Percentiles rank a stretch among this genome's conserved stretches.
phyloP scores from a whole-genome alignment of 345 rosid species.

The Iberis pinnata region DNA sequence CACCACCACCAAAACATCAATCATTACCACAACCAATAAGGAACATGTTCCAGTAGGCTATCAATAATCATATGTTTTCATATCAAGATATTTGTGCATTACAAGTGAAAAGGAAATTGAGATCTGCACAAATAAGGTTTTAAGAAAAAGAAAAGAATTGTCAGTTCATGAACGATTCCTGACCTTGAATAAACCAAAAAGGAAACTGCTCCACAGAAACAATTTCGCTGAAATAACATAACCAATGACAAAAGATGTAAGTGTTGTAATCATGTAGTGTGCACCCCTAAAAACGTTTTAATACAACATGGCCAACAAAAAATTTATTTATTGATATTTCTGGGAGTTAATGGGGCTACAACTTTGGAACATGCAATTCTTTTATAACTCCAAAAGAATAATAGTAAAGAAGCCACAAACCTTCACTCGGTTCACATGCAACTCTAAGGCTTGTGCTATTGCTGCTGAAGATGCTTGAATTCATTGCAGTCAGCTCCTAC shows the following conservation, averaged over 20 bases:
- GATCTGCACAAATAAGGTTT: slow-evolving; percentile 1
- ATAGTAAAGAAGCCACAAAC: slow-evolving; percentile 28
- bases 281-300: slow-evolving; percentile 30
- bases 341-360: slow-evolving; percentile 25
- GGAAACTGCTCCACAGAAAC: slow-evolving; percentile 9
- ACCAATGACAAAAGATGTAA: slow-evolving; percentile 24
- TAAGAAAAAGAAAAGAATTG: too few relatives aligned
- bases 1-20: slow-evolving; percentile 39
- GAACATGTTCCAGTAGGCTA: slow-evolving; percentile 3
- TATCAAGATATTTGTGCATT: slow-evolving; percentile 1
- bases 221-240: not conserved
- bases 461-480: slow-evolving; percentile 38
- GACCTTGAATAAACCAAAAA: not conserved
- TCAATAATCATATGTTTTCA: not conserved
- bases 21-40: slow-evolving; percentile 32
- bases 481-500: slow-evolving; percentile 64
- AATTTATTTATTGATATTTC: slow-evolving; percentile 10
- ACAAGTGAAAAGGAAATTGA: slow-evolving; percentile 3
- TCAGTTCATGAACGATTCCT: slow-evolving; percentile 10
- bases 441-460: slow-evolving; percentile 20
- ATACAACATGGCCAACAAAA: slow-evolving; percentile 29
- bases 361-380: slow-evolving; percentile 19
- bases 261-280: too few relatives aligned
- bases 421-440: slow-evolving; percentile 22
- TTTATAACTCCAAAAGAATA: slow-evolving; percentile 16